phyloP scores from a whole-genome alignment of 1,284 basidiomycete species.

The Malassezia furfur region DNA sequence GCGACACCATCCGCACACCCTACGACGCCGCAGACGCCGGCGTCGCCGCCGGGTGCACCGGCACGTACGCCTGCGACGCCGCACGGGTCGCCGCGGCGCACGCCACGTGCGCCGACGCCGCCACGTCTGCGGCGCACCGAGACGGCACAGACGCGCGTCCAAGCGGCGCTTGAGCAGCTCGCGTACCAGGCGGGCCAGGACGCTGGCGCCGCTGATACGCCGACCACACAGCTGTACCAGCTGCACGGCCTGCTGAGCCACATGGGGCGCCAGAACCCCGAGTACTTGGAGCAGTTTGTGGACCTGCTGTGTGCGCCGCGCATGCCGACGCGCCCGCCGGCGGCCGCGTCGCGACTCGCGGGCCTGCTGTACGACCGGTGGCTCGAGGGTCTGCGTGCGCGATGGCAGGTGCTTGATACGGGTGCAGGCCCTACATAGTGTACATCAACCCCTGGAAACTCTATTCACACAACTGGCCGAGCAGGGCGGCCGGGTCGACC shows the following conservation, averaged over 20 bases:
- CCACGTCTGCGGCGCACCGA: background rate
- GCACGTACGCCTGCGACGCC: background rate
- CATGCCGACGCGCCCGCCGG: constrained; percentile 2
- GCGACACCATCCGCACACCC: background rate
- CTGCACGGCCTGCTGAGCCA: constrained; percentile 14
- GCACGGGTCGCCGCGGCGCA: constrained; percentile 1
- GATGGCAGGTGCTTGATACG: constrained; percentile 26
- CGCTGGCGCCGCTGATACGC: constrained; percentile 21
- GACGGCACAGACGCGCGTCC: constrained; percentile 1
- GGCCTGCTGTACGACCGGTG: constrained; percentile 90
- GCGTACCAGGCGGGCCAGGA: constrained; percentile 18
- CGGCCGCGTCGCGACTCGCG: constrained; percentile 61
- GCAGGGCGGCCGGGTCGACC: constrained; percentile 38
- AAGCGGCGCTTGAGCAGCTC: constrained; percentile 14
- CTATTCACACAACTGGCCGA: constrained; percentile 27
- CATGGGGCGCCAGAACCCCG: constrained; percentile 11
- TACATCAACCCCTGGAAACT: background rate
- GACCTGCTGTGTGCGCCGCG: constrained; percentile 10
- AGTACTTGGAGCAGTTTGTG: constrained; percentile 9
- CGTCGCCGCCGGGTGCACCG: background rate
- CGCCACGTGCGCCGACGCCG: background rate
- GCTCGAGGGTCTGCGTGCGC: constrained; percentile 65
- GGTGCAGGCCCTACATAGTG: constrained; percentile 2
- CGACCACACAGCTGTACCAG: constrained; percentile 8
- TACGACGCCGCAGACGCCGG: background rate